phyloP scores from a whole-genome alignment of 805 yeast genomes.

The Candida dendrica region DNA sequence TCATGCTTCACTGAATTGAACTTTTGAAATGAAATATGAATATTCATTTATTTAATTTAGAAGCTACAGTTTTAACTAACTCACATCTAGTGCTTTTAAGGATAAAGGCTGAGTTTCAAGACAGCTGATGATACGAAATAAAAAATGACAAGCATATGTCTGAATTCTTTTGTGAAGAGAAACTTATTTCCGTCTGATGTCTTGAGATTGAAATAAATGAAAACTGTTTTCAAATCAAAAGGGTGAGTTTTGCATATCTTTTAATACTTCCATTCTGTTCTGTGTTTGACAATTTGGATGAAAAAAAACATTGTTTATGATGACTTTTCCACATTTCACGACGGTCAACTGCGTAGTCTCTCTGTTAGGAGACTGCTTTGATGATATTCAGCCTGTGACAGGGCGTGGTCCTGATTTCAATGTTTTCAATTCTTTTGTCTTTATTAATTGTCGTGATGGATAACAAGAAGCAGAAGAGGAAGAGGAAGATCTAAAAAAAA shows the following conservation, averaged over 20 bases:
- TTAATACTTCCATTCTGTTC: too few relatives aligned
- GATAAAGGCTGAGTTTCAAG: constrained; percentile 20
- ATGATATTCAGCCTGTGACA: constrained; percentile 79
- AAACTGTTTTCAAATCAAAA: constrained; percentile 1
- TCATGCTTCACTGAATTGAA: constrained; percentile 78
- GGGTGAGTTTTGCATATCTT: constrained; percentile 6
- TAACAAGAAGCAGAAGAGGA: too few relatives aligned
- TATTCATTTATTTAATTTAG: neutral
- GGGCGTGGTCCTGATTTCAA: constrained; percentile 56
- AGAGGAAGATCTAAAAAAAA: too few relatives aligned
- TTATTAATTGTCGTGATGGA: too few relatives aligned
- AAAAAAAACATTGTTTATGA: constrained; percentile 33
- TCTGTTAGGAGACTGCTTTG: constrained; percentile 48
- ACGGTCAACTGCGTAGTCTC: constrained; percentile 61
- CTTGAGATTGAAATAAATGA: constrained; percentile 1
- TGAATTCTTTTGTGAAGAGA: constrained; percentile 60
- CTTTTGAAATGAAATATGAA: constrained; percentile 1
- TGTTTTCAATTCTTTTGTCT: neutral
- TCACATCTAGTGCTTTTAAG: constrained; percentile 14
- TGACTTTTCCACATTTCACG: constrained; percentile 60
- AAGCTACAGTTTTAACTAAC: constrained; percentile 2
- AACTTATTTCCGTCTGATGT: constrained; percentile 54
- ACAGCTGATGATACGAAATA: constrained; percentile 65
- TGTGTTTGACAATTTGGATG: too few relatives aligned
- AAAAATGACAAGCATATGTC: constrained; percentile 98